phyloP scores from a whole-genome alignment of 2,329 filamentous ascomycete genomes.

The Elsinoe arachidis region DNA sequence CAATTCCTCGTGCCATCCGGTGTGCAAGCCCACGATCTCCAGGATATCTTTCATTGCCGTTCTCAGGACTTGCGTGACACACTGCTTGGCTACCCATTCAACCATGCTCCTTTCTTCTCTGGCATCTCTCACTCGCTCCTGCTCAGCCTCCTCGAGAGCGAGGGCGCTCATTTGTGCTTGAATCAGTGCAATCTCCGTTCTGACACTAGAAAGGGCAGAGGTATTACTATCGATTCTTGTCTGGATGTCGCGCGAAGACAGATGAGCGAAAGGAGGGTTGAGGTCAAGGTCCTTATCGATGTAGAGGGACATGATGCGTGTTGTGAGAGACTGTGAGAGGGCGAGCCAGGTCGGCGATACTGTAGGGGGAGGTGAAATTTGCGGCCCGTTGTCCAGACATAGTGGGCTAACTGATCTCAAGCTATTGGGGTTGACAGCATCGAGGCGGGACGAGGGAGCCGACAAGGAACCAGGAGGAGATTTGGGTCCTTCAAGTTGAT shows the following conservation, averaged over 20 bases:
- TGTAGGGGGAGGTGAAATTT: too few species aligned
- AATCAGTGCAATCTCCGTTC: background rate
- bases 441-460: too few species aligned
- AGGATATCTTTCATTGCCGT: background rate
- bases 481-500: too few species aligned
- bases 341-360: background rate
- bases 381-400: too few species aligned
- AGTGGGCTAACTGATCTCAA: too few species aligned
- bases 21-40: background rate
- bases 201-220: background rate
- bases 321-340: background rate
- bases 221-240: background rate
- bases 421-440: too few species aligned
- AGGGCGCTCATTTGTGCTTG: background rate
- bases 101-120: background rate
- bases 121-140: background rate
- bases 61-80: background rate
- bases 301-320: background rate
- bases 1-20: background rate
- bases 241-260: background rate
- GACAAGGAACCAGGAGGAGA: too few species aligned
- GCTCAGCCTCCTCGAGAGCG: background rate
- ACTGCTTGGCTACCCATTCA: background rate
- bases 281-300: background rate
- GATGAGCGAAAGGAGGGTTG: background rate